A percentile compares a stretch with the other conserved stretches of the same genome.
These are phyloP conservation scores for Termitomyces sp. DNA, from an alignment of 768 basidiomycete species.

Conservation along the genomic window DNA sequence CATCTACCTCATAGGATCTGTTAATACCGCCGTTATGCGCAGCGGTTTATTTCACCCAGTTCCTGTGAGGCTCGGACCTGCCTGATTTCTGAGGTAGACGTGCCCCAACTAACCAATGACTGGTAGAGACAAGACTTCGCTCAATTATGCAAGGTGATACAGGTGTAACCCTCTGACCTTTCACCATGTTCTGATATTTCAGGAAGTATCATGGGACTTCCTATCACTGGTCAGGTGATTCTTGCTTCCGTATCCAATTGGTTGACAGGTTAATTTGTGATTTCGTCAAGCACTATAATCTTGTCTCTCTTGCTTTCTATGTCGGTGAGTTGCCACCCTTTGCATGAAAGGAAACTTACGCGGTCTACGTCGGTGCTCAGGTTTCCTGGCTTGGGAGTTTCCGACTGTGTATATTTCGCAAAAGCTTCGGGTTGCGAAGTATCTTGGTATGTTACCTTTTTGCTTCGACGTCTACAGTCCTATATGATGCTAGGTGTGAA, in stretches of 20 bases:
- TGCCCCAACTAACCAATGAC: not conserved
- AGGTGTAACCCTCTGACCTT: not conserved
- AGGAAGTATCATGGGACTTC: conserved; percentile 59
- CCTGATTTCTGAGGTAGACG: not conserved
- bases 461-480: not conserved
- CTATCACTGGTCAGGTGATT: conserved; percentile 52
- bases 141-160: conserved; percentile 61
- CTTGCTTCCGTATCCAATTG: not conserved
- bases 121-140: conserved; percentile 60
- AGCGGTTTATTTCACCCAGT: conserved; percentile 66
- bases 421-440: conserved; percentile 54
- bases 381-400: conserved; percentile 57
- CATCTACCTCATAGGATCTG: too few relatives aligned
- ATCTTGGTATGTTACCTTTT: conserved; percentile 37
- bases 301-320: conserved; percentile 61
- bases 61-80: conserved; percentile 34
- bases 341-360: too few relatives aligned
- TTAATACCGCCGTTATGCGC: conserved; percentile 53
- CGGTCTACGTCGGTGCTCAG: conserved; percentile 20
- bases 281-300: conserved; percentile 46
- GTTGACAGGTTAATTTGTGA: not conserved
- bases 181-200: not conserved
- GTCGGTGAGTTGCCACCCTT: conserved; percentile 32
- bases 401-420: conserved; percentile 64
- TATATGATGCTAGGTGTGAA: conserved; percentile 35